phyloP scores from a whole-genome alignment of 352 stramenopile species.

The Phytophthora citrophthora region DNA sequence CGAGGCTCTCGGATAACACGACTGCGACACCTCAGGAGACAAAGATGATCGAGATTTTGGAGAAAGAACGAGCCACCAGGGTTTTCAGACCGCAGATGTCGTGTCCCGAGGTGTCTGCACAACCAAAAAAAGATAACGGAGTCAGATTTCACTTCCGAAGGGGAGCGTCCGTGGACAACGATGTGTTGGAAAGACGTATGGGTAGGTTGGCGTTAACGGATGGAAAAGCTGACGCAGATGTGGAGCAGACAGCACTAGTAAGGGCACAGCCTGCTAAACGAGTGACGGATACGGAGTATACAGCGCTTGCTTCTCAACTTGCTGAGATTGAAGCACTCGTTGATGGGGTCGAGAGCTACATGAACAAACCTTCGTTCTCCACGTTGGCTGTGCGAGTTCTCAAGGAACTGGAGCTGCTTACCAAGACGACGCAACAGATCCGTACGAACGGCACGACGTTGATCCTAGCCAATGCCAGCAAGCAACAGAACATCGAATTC shows the following conservation, averaged over 20 bases:
- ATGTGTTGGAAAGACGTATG: constrained; percentile 20
- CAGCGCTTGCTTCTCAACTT: constrained; percentile 48
- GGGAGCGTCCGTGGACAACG: constrained; percentile 28
- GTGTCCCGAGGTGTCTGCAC: constrained; percentile 24
- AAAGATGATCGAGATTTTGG: constrained; percentile 48
- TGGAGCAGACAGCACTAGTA: constrained; percentile 21
- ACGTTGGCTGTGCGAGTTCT: constrained; percentile 48
- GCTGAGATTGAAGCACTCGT: constrained; percentile 68
- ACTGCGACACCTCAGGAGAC: constrained; percentile 30
- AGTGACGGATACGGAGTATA: constrained; percentile 46
- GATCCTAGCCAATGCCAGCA: constrained; percentile 62
- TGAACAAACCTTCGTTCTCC: constrained; percentile 47
- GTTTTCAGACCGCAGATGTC: constrained; percentile 17
- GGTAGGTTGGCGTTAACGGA: constrained; percentile 34
- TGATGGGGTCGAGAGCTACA: constrained; percentile 55
- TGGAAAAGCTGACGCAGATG: constrained; percentile 1
- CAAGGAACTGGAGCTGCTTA: constrained; percentile 63
- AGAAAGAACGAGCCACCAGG: constrained; percentile 37
- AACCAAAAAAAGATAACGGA: constrained; percentile 33
- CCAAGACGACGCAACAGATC: constrained; percentile 66
- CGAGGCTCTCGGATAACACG: constrained; percentile 48
- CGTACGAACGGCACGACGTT: constrained; percentile 68
- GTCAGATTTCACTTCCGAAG: constrained; percentile 75
- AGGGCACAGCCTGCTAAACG: constrained; percentile 17
- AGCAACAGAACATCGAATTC: constrained; percentile 43